phyloP scores from a whole-genome alignment of 2,329 filamentous ascomycete species.

The Zasmidium cellare region DNA sequence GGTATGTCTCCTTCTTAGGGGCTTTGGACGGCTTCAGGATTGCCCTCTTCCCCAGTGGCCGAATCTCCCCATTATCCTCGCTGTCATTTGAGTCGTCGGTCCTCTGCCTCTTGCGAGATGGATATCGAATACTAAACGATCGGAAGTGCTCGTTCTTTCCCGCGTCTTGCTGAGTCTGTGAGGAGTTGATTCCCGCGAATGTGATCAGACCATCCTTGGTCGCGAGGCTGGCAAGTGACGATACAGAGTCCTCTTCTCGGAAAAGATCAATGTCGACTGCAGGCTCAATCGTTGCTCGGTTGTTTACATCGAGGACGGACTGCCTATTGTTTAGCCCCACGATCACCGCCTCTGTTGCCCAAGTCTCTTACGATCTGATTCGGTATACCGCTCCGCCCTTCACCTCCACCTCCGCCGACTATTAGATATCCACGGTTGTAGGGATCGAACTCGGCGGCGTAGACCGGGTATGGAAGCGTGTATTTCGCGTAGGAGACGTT shows the following conservation, averaged over 20 bases:
- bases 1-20: conserved; percentile 58
- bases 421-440: conserved; percentile 73
- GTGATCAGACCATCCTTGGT: conserved; percentile 56
- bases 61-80: conserved; percentile 38
- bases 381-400: conserved; percentile 74
- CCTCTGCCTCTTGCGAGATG: conserved; percentile 46
- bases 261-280: conserved; percentile 75
- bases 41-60: conserved; percentile 51
- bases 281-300: conserved; percentile 61
- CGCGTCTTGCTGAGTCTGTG: conserved; percentile 66
- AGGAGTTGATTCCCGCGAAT: conserved; percentile 82
- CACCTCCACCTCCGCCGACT: conserved; percentile 84
- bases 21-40: conserved; percentile 50
- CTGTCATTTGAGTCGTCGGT: conserved; percentile 38
- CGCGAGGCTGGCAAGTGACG: conserved; percentile 71
- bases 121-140: conserved; percentile 65
- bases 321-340: conserved; percentile 35
- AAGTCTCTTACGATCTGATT: conserved; percentile 73
- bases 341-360: background rate
- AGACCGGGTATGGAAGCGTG: conserved; percentile 79
- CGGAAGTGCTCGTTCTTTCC: conserved; percentile 84
- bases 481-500: conserved; percentile 56
- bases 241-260: conserved; percentile 84
- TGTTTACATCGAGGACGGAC: conserved; percentile 72
- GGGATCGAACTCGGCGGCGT: conserved; percentile 84